Conservation (phyloP, 192 early-diverging fungal genomes). For the Gonapodya prolifera region DNA sequence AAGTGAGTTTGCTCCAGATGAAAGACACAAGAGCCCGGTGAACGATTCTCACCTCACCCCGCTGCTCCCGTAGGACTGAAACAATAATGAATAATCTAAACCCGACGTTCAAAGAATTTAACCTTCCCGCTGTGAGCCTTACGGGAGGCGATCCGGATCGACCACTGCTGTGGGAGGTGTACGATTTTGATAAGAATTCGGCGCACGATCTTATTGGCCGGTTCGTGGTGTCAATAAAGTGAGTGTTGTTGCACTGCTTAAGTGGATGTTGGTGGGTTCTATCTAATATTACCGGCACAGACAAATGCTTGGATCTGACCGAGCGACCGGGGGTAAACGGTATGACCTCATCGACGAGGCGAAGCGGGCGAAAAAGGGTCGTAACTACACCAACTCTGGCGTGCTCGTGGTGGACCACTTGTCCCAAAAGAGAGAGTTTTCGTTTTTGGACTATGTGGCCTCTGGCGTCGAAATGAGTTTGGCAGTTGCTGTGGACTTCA, state of each 20-base stretch:
- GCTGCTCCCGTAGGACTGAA: constrained; percentile 5
- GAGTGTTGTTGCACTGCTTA: neutral
- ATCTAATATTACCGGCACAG: neutral
- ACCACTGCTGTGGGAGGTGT: neutral
- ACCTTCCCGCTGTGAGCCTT: neutral
- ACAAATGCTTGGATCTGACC: neutral
- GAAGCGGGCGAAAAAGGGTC: constrained; percentile 9
- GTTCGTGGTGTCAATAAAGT: neutral
- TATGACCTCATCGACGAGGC: constrained; percentile 6
- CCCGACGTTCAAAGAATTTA: neutral
- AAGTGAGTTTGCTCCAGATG: constrained; percentile 2
- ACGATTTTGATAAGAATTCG: constrained; percentile 8
- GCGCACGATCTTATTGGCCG: constrained; percentile 7
- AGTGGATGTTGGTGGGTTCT: neutral
- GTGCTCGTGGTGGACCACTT: constrained; percentile 2
- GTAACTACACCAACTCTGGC: constrained; percentile 8
- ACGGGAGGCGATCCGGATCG: constrained; percentile 5
- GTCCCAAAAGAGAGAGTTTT: constrained; percentile 4
- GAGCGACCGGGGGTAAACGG: neutral
- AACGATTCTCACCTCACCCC: too few species aligned
- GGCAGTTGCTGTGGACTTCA: constrained; percentile 40
- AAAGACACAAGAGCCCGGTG: neutral
- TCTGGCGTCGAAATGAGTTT: constrained; percentile 31
- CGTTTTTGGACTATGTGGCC: constrained; percentile 36
- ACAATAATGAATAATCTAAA: constrained; percentile 8